Evolutionary conservation across 768 basidiomycete genomes (phyloP).

Genomic region (Trametes punicea): DNA sequence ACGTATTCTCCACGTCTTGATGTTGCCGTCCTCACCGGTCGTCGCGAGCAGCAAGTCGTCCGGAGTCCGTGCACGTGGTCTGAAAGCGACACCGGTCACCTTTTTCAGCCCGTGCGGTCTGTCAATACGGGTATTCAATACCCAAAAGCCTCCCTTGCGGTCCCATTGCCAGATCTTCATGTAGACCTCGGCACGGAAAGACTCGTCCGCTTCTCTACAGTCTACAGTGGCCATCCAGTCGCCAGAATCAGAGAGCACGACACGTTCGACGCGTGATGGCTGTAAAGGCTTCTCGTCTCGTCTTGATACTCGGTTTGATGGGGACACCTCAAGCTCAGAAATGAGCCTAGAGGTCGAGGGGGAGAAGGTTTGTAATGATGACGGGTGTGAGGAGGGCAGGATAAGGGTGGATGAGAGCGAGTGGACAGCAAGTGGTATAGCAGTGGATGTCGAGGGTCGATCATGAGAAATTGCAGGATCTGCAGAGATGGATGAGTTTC

Average conservation of each 20-base stretch:
- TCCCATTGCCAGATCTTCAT: conserved; percentile 94
- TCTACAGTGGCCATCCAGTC: conserved; percentile 95
- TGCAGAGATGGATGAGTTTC: conserved; percentile 20
- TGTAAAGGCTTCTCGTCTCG: conserved; percentile 75
- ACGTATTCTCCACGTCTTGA: conserved; percentile 80
- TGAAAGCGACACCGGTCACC: conserved; percentile 69
- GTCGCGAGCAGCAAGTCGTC: conserved; percentile 56
- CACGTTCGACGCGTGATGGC: conserved; percentile 70
- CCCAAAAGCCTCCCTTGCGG: conserved; percentile 55
- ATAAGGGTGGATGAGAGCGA: conserved; percentile 69
- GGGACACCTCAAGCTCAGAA: conserved; percentile 88
- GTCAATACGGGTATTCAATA: conserved; percentile 86
- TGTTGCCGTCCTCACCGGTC: conserved; percentile 66
- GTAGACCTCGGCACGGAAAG: conserved; percentile 64
- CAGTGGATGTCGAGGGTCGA: conserved; percentile 38
- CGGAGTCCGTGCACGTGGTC: conserved; percentile 38
- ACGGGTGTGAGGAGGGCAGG: conserved; percentile 91
- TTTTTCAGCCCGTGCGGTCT: conserved; percentile 71
- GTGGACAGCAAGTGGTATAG: conserved; percentile 75
- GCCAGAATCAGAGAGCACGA: conserved; percentile 62
- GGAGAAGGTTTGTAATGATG: conserved; percentile 90
- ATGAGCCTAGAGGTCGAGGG: conserved; percentile 65
- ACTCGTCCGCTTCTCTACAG: conserved; percentile 61
- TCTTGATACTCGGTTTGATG: conserved; percentile 87
- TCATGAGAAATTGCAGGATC: conserved; percentile 36